Base-by-base conservation (phyloP, 768 basidiomycete genomes). In the Pleurotus djamor region DNA sequence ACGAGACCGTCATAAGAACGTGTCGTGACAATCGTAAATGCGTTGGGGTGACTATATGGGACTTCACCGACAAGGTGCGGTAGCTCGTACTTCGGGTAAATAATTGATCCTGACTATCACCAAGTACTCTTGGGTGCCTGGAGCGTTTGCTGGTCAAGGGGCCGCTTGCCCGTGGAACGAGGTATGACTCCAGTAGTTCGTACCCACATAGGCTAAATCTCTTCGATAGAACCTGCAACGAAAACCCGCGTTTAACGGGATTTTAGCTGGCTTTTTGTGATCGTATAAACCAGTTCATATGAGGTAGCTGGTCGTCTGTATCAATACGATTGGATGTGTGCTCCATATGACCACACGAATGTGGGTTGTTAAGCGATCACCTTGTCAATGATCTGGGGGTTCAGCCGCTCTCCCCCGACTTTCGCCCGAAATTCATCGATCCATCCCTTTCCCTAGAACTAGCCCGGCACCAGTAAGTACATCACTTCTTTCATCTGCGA, bases 171-270 rank as follows among this genome's bases (percentile, higher is more conserved):
- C 67, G 35, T 68, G 65, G 63, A 66, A 69, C 48, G 55, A 61
- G 41, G 67, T 67, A 41, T 14, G 63, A 38, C 21, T n/a, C 10
- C 38, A n/a, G 9, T n/a, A 1, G 4, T 9, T n/a, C n/a, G 38
- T 9, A 41, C 1, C 38, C 38, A 41, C 38, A 10, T 10, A 10
- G 38, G 10, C 9, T n/a, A 41, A 10, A 41, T 41, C 38, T 41
- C 38, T 6, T 43, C 28, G 48, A 21, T 45, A 78, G 75, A 79
- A 76, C 59, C 60, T 80, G 16, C 64, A 70, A 47, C 69, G 67
- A 56, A 81, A 82, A 62, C 79, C 80, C 8, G 80, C 80, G 1
- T 80, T 76, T 59, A 72, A 76, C 62, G 80, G 79, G 13, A 79
- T 82, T 61, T 70, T 77, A 10, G 73, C 70, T 34, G 76, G 72